Percentiles rank a stretch among this genome's conserved stretches.
phyloP scores from a whole-genome alignment of 495 filamentous ascomycete genomes.

The Neurospora tetraspora region DNA sequence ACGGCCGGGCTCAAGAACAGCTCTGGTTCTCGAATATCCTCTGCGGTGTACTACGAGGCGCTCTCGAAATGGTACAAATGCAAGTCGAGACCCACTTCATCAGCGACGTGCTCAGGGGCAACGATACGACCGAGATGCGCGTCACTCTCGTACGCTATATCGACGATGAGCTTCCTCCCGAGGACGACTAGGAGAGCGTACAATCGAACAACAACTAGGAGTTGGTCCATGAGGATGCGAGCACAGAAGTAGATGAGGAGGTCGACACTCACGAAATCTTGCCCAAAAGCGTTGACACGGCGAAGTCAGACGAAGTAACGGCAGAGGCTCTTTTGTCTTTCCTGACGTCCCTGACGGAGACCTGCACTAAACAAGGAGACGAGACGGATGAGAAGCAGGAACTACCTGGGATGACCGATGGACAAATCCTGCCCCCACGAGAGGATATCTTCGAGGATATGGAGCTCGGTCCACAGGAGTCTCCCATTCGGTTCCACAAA shows the following conservation, averaged over 20 bases:
- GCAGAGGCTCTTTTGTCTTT: neutral
- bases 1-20: slow-evolving; percentile 91
- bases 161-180: slow-evolving; percentile 93
- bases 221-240: neutral
- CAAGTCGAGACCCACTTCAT: slow-evolving; percentile 96
- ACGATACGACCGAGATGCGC: slow-evolving; percentile 96
- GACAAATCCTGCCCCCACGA: neutral
- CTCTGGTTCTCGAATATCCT: slow-evolving; percentile 98
- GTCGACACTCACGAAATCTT: neutral
- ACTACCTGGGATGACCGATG: neutral
- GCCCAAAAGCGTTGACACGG: neutral
- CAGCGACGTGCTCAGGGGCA: slow-evolving; percentile 85
- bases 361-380: neutral
- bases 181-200: slow-evolving; percentile 62
- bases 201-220: neutral
- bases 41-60: slow-evolving; percentile 82
- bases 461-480: neutral
- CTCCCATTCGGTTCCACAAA: neutral
- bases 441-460: neutral
- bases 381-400: neutral
- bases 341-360: neutral
- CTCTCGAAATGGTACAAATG: slow-evolving; percentile 99
- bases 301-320: neutral
- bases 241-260: neutral
- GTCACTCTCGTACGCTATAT: slow-evolving; percentile 89